phyloP scores from a whole-genome alignment of 441 rosid species.

The Populus trichocarpa region DNA sequence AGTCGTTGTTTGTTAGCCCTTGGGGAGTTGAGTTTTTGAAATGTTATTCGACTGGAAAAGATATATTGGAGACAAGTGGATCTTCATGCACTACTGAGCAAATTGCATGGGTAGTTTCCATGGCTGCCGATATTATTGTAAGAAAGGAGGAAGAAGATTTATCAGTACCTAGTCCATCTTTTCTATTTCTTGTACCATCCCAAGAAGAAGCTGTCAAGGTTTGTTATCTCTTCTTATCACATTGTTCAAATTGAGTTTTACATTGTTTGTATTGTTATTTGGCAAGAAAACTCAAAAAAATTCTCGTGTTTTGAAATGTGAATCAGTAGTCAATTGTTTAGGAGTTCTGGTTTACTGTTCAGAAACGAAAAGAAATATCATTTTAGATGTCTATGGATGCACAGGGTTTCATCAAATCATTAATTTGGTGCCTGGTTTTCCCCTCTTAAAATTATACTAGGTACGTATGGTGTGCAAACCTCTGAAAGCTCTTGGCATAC shows the following conservation, averaged over 20 bases:
- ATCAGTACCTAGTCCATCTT: slow-evolving; percentile 53
- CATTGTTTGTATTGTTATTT: not conserved
- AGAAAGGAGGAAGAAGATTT: slow-evolving; percentile 65
- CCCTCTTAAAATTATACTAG: slow-evolving; percentile 32
- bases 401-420: not conserved
- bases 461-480: slow-evolving; percentile 78
- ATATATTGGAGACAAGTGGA: slow-evolving; percentile 66
- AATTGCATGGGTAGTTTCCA: slow-evolving; percentile 80
- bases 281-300: not conserved
- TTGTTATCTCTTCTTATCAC: slow-evolving; percentile 5
- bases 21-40: slow-evolving; percentile 93
- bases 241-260: not conserved
- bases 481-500: slow-evolving; percentile 75
- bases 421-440: slow-evolving; percentile 5
- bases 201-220: slow-evolving; percentile 83
- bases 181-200: slow-evolving; percentile 73
- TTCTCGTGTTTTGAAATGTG: not conserved
- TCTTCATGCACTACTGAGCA: slow-evolving; percentile 53
- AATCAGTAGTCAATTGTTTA: not conserved
- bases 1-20: slow-evolving; percentile 46
- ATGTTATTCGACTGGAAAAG: slow-evolving; percentile 45
- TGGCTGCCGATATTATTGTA: slow-evolving; percentile 69
- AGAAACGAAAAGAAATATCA: not conserved
- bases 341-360: not conserved
- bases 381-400: slow-evolving; percentile 2